Evolutionary conservation across 257 asterid species (phyloP).

Genomic region (Nicotiana sylvestris): DNA sequence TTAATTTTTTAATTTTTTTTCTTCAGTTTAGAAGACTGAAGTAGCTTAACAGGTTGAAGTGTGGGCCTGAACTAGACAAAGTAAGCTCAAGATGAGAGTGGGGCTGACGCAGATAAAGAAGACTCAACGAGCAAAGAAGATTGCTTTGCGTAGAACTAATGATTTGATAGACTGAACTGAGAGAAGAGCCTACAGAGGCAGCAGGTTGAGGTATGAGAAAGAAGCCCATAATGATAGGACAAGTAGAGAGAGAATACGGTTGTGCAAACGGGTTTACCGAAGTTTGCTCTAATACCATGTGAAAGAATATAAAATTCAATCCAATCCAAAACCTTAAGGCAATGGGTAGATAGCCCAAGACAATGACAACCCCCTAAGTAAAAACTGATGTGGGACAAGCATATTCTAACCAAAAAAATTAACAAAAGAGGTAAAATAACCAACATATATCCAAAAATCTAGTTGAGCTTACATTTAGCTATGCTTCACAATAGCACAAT

Average conservation of each 20-base stretch:
- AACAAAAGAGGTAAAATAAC: neutral
- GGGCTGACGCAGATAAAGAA: neutral
- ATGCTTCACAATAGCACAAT: neutral
- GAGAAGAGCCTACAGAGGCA: constrained; percentile 3
- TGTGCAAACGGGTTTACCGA: neutral
- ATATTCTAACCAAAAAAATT: neutral
- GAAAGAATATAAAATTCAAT: neutral
- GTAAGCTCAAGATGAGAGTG: neutral
- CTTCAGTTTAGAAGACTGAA: neutral
- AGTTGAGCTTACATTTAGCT: neutral
- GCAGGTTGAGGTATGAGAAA: neutral
- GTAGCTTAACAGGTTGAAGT: neutral
- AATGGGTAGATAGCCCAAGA: neutral
- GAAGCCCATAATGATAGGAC: neutral
- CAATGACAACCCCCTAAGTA: neutral
- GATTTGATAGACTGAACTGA: neutral
- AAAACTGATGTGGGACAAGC: neutral
- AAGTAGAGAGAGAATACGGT: neutral
- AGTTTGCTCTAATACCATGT: neutral
- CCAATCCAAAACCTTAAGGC: neutral
- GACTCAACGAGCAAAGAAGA: neutral
- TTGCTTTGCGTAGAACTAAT: neutral
- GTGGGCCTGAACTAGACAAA: neutral
- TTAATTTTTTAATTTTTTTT: neutral
- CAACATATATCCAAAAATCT: neutral